Evolutionary conservation across 768 basidiomycete genomes (phyloP).

Genomic region (Fomitopsis serialis): DNA sequence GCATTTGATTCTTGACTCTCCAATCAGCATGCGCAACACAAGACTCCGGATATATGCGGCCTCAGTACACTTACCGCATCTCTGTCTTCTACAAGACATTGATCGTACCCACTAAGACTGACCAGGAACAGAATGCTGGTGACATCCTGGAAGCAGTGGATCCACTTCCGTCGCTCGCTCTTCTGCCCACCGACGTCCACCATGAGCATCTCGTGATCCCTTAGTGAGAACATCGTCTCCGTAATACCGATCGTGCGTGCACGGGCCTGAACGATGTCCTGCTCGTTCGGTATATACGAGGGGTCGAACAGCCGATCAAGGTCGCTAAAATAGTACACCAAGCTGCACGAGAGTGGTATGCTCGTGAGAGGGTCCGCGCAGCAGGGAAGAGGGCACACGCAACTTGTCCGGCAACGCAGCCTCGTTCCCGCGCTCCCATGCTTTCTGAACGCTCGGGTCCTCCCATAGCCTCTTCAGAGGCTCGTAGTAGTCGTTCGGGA

Average conservation of each 20-base stretch:
- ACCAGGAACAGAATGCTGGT: conserved; percentile 91
- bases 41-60: not conserved
- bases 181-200: conserved; percentile 94
- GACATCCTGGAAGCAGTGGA: conserved; percentile 93
- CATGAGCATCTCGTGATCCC: conserved; percentile 84
- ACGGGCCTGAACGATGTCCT: conserved; percentile 83
- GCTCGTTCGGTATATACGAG: conserved; percentile 68
- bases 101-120: conserved; percentile 89
- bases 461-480: conserved; percentile 71
- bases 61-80: conserved; percentile 62
- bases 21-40: conserved; percentile 6
- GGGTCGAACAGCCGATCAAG: conserved; percentile 78
- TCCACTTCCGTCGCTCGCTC: conserved; percentile 90
- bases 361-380: conserved; percentile 6
- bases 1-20: conserved; percentile 84
- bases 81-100: conserved; percentile 89
- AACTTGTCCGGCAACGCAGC: conserved; percentile 90
- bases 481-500: conserved; percentile 61
- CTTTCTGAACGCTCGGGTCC: conserved; percentile 68
- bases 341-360: conserved; percentile 30
- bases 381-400: conserved; percentile 18
- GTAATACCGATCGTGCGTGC: conserved; percentile 90
- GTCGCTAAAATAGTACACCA: conserved; percentile 72
- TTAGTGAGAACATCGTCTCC: conserved; percentile 77
- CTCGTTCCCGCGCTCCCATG: conserved; percentile 83